Evolutionary conservation across 192 early-diverging fungal genomes (phyloP).

Genomic region (Backusella tarrabulga): DNA sequence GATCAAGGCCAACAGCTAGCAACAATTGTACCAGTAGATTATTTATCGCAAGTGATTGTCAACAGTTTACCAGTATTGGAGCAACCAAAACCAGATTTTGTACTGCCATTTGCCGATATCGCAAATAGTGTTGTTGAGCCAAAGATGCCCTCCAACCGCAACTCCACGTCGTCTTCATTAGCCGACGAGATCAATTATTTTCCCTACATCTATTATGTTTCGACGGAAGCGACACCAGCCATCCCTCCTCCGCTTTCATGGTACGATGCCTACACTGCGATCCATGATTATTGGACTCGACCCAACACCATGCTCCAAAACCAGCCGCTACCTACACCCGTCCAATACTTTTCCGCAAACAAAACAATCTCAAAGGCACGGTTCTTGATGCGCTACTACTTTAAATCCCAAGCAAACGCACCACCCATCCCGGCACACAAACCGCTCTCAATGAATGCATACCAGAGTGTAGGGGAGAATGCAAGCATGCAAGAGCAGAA

Average conservation of each 20-base stretch:
- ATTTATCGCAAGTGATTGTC: slow-evolving; percentile 20
- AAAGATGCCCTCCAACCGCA: slow-evolving; percentile 7
- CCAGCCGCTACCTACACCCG: not conserved
- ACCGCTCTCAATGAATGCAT: not conserved
- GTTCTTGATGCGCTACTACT: slow-evolving; percentile 13
- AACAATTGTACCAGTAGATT: slow-evolving; percentile 32
- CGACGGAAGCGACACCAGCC: not conserved
- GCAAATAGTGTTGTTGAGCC: not conserved
- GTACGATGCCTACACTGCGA: slow-evolving; percentile 11
- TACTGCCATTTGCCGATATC: not conserved
- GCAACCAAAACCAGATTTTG: not conserved
- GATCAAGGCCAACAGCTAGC: slow-evolving; percentile 14
- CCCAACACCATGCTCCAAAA: not conserved
- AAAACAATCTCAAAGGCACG: slow-evolving; percentile 9
- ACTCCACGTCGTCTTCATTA: not conserved
- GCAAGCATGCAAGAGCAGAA: not conserved
- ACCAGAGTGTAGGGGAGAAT: not conserved
- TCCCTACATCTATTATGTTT: slow-evolving; percentile 5
- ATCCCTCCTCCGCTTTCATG: not conserved
- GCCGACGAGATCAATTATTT: not conserved
- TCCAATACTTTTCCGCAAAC: slow-evolving; percentile 1
- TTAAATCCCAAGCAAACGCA: not conserved
- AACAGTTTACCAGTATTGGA: slow-evolving; percentile 2
- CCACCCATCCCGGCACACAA: not conserved
- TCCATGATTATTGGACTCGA: slow-evolving; percentile 14